Evolutionary conservation across 2,329 filamentous ascomycete species (phyloP), one percentile per base, ranked within the genome.

Genomic region (Hawksworthiomyces lignivorus): DNA sequence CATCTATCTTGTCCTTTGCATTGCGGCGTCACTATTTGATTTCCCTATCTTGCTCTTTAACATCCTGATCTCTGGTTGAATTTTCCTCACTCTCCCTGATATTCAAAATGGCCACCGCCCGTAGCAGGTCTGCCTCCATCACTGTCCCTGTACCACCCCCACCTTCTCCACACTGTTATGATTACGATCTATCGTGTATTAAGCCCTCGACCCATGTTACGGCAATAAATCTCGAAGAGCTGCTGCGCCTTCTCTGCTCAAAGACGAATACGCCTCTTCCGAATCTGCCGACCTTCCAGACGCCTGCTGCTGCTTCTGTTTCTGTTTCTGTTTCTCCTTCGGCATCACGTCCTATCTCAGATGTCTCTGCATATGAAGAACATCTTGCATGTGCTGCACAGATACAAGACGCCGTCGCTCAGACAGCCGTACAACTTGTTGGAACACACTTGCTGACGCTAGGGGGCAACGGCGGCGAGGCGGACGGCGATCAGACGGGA

Each of bases 111-210:
- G n/a, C 20, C 9, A 8, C 8, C 24, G 11, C 20, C 9, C 36
- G 35, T 9, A 32, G 38, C 22, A 33, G 37, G 7, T 39, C 37
- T 7, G 29, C 34, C 8, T 47, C 47, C 7, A 17, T 47, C 14
- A 34, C 28, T 8, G 30, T 49, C 20, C 47, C 47, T 3, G 39
- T 45, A 8, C 44, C 47, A 12, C 47, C 47, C 4, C 47, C 47
- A 2, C 42, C 47, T 1, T 41, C 44, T 3, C 47, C 47, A 4
- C 27, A 20, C 15, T 34, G 3, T 8, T 17, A 34, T 11, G 14
- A 20, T 7, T 15, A n/a, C n/a, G n/a, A n/a, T n/a, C n/a, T n/a
- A n/a, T n/a, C 5, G 18, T 20, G 21, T 2, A 19, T 17, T 4
- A 21, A 11, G 12, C 12, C 6, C 5, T 18, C 30, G 3, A 11